Evolutionary conservation across 257 asterid species (phyloP).

Genomic region (Jasminum sambac): DNA sequence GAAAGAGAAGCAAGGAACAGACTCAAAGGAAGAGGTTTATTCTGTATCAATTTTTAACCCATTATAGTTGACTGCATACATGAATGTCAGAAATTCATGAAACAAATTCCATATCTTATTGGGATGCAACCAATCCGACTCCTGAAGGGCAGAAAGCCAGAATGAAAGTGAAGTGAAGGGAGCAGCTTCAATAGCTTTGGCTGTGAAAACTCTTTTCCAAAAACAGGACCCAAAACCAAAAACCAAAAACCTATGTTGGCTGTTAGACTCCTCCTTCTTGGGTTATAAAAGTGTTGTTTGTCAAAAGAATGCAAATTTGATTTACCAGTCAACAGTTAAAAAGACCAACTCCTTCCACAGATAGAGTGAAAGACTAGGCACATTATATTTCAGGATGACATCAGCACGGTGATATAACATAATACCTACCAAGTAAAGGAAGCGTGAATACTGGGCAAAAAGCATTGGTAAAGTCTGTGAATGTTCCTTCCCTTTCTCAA

Average conservation of each 20-base stretch:
- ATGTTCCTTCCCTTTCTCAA: conserved; percentile 95
- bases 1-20: neutral
- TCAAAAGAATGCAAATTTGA: neutral
- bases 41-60: neutral
- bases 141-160: too few species aligned
- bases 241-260: too few species aligned
- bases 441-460: conserved; percentile 91
- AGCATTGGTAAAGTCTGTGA: conserved; percentile 82
- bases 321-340: neutral
- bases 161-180: too few species aligned
- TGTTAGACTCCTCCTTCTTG: too few species aligned
- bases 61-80: neutral
- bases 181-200: too few species aligned
- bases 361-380: neutral
- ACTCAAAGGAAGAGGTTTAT: neutral
- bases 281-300: too few species aligned
- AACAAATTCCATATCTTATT: neutral
- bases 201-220: too few species aligned
- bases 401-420: neutral
- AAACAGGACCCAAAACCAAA: too few species aligned
- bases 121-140: neutral
- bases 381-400: neutral
- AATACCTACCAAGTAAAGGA: conserved; percentile 63
- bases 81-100: neutral
- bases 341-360: neutral